A percentile compares a stretch with the other conserved stretches of the same genome.
Conservation (phyloP, 176 grass and related monocot genomes). For the Oropetium thomaeum region DNA sequence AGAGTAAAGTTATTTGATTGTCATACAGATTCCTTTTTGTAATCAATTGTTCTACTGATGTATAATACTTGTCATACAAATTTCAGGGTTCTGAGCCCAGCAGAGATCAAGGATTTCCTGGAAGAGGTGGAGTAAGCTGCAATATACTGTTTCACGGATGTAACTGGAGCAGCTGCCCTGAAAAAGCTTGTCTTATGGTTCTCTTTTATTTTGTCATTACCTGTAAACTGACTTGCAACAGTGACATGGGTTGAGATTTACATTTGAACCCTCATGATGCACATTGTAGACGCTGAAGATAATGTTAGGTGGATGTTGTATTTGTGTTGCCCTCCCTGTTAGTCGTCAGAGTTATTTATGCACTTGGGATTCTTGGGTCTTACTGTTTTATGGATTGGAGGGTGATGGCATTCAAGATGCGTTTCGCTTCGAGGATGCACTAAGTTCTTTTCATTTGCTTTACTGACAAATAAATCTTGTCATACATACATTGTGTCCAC, state of each 20-base stretch:
- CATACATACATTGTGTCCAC: not conserved
- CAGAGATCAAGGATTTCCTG: constrained; percentile 98
- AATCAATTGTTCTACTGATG: not conserved
- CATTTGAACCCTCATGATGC: constrained; percentile 16
- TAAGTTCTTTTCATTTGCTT: too few species aligned
- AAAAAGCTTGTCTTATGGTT: constrained; percentile 26
- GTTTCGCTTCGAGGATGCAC: not conserved
- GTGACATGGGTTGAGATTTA: not conserved
- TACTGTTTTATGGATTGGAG: not conserved
- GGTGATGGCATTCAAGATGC: not conserved
- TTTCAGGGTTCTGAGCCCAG: constrained; percentile 79
- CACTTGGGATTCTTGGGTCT: not conserved
- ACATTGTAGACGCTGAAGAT: constrained; percentile 14
- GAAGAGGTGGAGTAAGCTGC: constrained; percentile 85
- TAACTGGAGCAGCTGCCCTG: not conserved
- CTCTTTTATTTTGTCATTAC: constrained; percentile 1
- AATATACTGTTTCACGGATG: not conserved
- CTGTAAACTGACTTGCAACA: constrained; percentile 38
- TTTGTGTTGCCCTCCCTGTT: not conserved
- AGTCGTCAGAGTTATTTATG: not conserved
- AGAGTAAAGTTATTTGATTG: constrained; percentile 1
- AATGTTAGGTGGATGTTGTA: constrained; percentile 29
- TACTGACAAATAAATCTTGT: too few species aligned
- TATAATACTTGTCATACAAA: constrained; percentile 20
- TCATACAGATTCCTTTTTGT: not conserved